Base-by-base conservation (phyloP, 768 basidiomycete species). In the Mycena chlorophos region DNA sequence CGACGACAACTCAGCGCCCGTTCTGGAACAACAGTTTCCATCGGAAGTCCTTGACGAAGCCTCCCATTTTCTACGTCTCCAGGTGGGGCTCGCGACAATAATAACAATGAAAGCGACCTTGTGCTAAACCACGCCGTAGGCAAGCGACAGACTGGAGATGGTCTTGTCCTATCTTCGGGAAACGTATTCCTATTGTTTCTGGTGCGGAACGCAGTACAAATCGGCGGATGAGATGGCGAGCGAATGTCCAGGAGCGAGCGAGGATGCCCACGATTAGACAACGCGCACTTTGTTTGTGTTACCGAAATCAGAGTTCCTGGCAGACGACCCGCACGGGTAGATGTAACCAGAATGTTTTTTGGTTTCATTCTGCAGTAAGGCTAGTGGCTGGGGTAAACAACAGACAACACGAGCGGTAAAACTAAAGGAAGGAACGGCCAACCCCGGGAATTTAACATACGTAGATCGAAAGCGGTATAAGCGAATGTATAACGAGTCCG, bases 121-220 rank as follows among this genome's bases (percentile, higher is more conserved):
- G 27, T 38, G 59, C 51, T 55, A 49, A 47, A 61, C 26, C 28
- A 57, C 30, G 55, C 57, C 40, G 49, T 64, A 94, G 92, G 83
- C 89, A 57, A 78, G 79, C 58, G 85, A 89, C 70, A 80, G 89
- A 28, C 77, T 94, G 30, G 71, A 77, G 34, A 72, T 87, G 43
- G 82, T 91, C 17, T 74, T 93, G 23, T 72, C 81, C 4, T 91
- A 94, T 69, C 79, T 94, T 47, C 87, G 92, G 23, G 76, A 81
- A 34, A 78, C 75, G 57, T 83, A 92, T 68, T 66, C 76, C 4
- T 94, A 94, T 67, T 94, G 92, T 67, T 93, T 92, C 69, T 94
- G 91, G 89, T 94, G 92, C 66, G 92, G 92, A 13, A 80, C 87
- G 13, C 79, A 84, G 62, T 94, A 93, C 65, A 78, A 80, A 4